Evolutionary conservation across 2,329 filamentous ascomycete genomes (phyloP), one percentile per base, ranked within the genome.

Genomic region (Verticillium albo-atrum): DNA sequence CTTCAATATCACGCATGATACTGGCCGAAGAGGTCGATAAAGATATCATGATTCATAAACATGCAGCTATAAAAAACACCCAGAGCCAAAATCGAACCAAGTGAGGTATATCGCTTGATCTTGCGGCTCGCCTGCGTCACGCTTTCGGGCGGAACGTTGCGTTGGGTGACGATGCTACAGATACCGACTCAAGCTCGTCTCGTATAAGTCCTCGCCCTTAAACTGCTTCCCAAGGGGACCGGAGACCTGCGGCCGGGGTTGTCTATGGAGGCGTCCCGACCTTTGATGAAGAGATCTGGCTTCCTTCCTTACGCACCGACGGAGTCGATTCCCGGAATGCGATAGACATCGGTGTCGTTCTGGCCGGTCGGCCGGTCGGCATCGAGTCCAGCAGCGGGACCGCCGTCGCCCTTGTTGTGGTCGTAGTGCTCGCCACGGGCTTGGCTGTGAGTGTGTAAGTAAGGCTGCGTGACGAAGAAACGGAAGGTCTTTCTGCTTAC

Each of bases 351-450:
- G 3, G 17, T 28, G n/a, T 59, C 52, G 28, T 54, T 23, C 28
- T 28, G 26, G n/a, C 52, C 52, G 15, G 26, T n/a, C 17, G n/a
- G 26, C 28, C 25, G 4, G 52, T 30, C 12, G 51, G 51, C 51
- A n/a, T 30, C 6, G 10, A 53, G 25, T 10, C 14, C 27, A 57
- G 79, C 70, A 20, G 75, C 65, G 2, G 77, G 77, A 0, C 78
- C 77, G 34, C 78, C 77, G 14, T 67, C 58, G 53, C 78, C 77
- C 50, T 28, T 53, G 26, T 53, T 53, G 51, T 30, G 52, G 28
- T 80, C 77, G 58, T 75, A 81, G 55, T 77, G 72, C 55, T 74
- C 62, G 37, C 78, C 78, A 4, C 70, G 73, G 20, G 77, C 71
- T 75, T 79, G 74, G 61, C 79, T 81, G 32, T 5, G 3, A 5